Evolutionary conservation across 2,329 filamentous ascomycete species (phyloP).

Genomic region (Berkeleyomyces rouxiae): DNA sequence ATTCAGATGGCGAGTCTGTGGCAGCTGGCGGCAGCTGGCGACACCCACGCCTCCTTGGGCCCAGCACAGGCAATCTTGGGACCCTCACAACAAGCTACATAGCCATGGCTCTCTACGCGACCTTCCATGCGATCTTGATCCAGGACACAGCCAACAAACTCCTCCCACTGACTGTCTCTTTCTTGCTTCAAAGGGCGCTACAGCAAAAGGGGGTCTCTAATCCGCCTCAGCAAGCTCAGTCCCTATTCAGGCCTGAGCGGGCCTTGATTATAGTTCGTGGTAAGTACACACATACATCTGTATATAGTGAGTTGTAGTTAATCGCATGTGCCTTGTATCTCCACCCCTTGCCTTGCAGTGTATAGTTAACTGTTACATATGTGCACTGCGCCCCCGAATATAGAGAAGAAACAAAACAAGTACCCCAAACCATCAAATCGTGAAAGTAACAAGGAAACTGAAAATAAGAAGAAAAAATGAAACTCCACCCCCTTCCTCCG

Average conservation of each 20-base stretch:
- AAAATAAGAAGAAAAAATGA: background rate
- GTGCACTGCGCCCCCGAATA: background rate
- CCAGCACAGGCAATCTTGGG: too few relatives aligned
- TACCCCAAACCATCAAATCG: constrained; percentile 1
- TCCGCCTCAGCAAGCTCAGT: background rate
- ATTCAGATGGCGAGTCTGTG: background rate
- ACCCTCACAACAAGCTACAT: too few relatives aligned
- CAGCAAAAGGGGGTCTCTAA: background rate
- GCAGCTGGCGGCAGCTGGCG: background rate
- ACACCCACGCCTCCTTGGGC: background rate
- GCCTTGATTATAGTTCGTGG: background rate
- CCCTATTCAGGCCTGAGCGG: background rate
- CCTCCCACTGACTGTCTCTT: background rate
- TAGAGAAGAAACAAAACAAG: constrained; percentile 4
- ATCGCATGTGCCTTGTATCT: too few relatives aligned
- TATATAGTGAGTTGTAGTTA: too few relatives aligned
- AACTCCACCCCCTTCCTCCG: background rate
- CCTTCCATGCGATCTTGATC: too few relatives aligned
- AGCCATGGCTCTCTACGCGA: too few relatives aligned
- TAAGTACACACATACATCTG: too few relatives aligned
- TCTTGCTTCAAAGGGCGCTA: background rate
- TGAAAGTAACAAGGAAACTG: constrained; percentile 7
- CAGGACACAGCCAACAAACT: background rate
- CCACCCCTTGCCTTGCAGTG: constrained; percentile 1
- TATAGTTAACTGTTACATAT: background rate